Evolutionary conservation across 2,329 filamentous ascomycete species (phyloP).

Genomic region (Nigrospora sphaerica): DNA sequence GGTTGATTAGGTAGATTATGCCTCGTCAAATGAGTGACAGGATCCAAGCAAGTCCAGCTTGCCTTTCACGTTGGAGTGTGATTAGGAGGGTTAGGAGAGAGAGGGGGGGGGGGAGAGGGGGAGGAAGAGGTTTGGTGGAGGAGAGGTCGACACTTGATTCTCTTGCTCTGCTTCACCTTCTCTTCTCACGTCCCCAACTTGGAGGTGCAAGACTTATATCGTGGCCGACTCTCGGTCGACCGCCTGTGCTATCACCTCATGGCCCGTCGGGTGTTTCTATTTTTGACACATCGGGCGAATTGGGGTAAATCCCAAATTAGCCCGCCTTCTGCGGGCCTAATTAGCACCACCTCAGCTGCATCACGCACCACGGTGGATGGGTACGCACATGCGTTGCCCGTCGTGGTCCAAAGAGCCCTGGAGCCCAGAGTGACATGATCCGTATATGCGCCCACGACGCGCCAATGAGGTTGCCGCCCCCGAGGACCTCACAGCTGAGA

Average conservation of each 20-base stretch:
- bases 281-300: constrained; percentile 31
- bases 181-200: constrained; percentile 29
- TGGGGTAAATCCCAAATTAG: constrained; percentile 33
- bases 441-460: constrained; percentile 36
- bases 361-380: no score
- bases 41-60: constrained; percentile 55
- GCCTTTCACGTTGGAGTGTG: constrained; percentile 35
- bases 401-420: not conserved
- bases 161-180: constrained; percentile 34
- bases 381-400: constrained; percentile 8
- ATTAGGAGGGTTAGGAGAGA: constrained; percentile 20
- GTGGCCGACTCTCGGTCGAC: constrained; percentile 36
- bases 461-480: constrained; percentile 33
- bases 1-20: constrained; percentile 32
- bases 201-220: constrained; percentile 52
- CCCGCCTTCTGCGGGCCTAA: constrained; percentile 23
- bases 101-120: constrained; percentile 25
- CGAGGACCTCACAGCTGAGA: constrained; percentile 16
- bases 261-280: constrained; percentile 33
- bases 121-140: constrained; percentile 28
- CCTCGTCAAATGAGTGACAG: constrained; percentile 40
- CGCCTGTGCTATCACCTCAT: constrained; percentile 19
- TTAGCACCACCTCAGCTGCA: constrained; percentile 17
- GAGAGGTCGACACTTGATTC: constrained; percentile 44
- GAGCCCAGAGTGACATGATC: constrained; percentile 16